Percentiles rank a stretch among this genome's conserved stretches.
These are phyloP conservation scores for Naumovozyma castellii DNA, from an alignment of 805 yeast genomes.

Conservation along the genomic window DNA sequence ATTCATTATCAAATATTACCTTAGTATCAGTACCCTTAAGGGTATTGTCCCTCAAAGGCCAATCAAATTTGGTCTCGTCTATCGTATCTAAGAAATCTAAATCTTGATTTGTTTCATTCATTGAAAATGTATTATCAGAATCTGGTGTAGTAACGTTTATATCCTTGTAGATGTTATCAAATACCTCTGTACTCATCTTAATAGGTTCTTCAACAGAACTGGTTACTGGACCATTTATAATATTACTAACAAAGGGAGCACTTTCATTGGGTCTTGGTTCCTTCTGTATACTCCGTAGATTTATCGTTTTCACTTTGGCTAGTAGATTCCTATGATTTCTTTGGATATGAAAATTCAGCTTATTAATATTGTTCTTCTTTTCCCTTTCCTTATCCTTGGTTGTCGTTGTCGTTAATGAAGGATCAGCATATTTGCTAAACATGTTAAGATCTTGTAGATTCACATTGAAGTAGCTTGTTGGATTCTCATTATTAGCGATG, in stretches of 20 bases:
- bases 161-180: neutral
- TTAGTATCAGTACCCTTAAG: too few species aligned
- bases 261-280: slow-evolving; percentile 6
- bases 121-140: neutral
- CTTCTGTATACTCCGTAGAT: slow-evolving; percentile 19
- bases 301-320: slow-evolving; percentile 13
- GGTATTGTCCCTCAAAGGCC: neutral
- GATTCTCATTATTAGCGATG: slow-evolving; percentile 21
- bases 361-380: neutral
- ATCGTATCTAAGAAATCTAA: too few species aligned
- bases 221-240: too few species aligned
- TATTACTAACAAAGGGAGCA: too few species aligned
- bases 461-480: slow-evolving; percentile 6
- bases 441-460: slow-evolving; percentile 3
- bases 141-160: neutral
- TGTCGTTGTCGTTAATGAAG: slow-evolving; percentile 26
- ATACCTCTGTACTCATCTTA: neutral
- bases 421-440: slow-evolving; percentile 29
- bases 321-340: neutral
- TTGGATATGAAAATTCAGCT: neutral
- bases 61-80: neutral
- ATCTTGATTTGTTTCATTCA: too few species aligned
- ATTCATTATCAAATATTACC: neutral
- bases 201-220: too few species aligned
- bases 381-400: neutral